Evolutionary conservation across 495 filamentous ascomycete genomes (phyloP), one percentile per base, ranked within the genome.

Genomic region (Elasticomyces elasticus): DNA sequence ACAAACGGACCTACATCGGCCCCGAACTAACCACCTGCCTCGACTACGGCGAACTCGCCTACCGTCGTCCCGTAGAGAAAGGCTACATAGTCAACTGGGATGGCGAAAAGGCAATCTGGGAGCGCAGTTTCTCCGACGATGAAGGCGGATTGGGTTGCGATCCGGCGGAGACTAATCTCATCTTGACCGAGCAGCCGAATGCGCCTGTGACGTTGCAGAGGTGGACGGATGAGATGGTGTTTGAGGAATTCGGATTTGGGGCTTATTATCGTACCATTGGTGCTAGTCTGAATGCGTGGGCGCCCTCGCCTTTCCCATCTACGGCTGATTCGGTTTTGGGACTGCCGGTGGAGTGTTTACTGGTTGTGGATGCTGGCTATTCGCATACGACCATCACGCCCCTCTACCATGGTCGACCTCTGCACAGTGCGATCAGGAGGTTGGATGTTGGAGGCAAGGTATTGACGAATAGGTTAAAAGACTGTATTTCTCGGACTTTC

Each of bases 31-130:
- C 81, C 10, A 79, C 80, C 58, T 89, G 89, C 64, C 81, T 73
- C 45, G 90, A 97, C 66, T 95, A 89, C 74, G 89, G 89, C 53
- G 90, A 95, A 64, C 81, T 92, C 55, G 75, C 76, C 13, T 95
- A 95, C 62, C 80, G 89, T 31, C 79, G 92, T 12, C 92, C 92
- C 0, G 85, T 97, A 20, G 92, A 99, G 71, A 95, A 92, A 69
- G 92, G 92, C 26, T 96, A 85, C 65, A 74, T 95, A 33, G 88
- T 95, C 44, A 97, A 94, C 63, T 99, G 92, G 92, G 94, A 97
- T 66, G 85, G 83, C 0, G 82, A 99, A 73, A 89, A 85, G 67
- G 90, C 92, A 60, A 89, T 98, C 10, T 99, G 92, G 92, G 89
- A 96, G 61, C 80, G 82, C 60, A 79, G 86, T 27, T 94, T 97